Evolutionary conservation across 495 filamentous ascomycete species (phyloP), one percentile per base, ranked within the genome.

Genomic region (Neurospora cerealis): DNA sequence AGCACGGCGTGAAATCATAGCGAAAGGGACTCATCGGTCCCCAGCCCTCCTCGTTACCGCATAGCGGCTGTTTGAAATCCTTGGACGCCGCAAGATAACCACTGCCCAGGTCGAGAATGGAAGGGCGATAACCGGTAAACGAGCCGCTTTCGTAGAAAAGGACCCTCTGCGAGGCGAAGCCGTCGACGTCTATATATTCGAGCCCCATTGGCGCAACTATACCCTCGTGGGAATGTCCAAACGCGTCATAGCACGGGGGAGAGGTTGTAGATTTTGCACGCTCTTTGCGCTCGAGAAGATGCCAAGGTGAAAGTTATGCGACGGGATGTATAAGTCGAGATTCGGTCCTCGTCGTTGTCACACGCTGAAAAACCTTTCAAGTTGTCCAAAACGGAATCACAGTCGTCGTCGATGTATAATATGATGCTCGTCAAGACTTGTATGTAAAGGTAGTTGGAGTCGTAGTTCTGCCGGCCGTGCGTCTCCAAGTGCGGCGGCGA

Each of bases 1-100:
- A 98, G 83, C 96, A 99, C 73, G 96, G 94, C 44, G 96, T 98
- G 81, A 99, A 92, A 81, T 98, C 95, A 81, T 92, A 97, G 75
- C 94, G 85, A 72, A 88, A 86, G 24, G 89, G 88, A 81, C 93
- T 96, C 77, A 99, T 73, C 21, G 96, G 96, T 13, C 96, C 96
- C 96, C 96, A 99, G 79, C 96, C 96, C 82, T 98, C 95, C 41
- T 84, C 83, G 83, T 97, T 93, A 77, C 91, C 88, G 82, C 95
- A 98, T 83, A 97, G 87, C 39, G 91, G 89, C 79, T 96, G 92
- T 69, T 77, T 79, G 73, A 80, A 80, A 62, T 77, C 69, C 54
- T 75, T 74, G 6, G 79, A 80, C 7, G 86, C 84, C 60, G 76
- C 81, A 38, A 89, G 81, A 76, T 89, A 89, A 36, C 82, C 81